Percentiles rank a stretch among this genome's conserved stretches.
Evolutionary conservation across 257 asterid species (phyloP).

Genomic region (Przewalskia tangutica): DNA sequence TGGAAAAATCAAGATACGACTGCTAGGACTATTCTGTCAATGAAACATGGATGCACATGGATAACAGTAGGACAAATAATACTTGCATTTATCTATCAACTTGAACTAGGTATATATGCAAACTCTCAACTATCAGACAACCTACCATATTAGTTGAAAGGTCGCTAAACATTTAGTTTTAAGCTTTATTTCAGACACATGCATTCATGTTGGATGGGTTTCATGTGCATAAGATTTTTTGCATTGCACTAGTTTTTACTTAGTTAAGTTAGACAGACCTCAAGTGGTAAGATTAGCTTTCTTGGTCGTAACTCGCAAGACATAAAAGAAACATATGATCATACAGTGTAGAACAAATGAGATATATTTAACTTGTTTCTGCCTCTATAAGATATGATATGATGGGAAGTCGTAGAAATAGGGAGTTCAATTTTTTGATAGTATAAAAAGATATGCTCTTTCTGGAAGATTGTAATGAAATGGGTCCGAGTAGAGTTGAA

Average conservation of each 20-base stretch:
- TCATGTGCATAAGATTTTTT: background rate
- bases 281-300: background rate
- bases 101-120: background rate
- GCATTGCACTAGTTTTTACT: background rate
- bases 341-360: background rate
- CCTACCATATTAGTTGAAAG: background rate
- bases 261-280: background rate
- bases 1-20: background rate
- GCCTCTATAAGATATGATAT: background rate
- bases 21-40: background rate
- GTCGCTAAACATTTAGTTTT: background rate
- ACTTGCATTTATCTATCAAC: background rate
- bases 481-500: background rate
- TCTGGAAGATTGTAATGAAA: background rate
- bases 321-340: background rate
- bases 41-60: background rate
- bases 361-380: background rate
- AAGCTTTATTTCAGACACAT: background rate
- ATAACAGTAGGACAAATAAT: background rate
- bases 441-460: background rate
- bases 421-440: background rate
- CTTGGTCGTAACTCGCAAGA: background rate
- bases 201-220: background rate
- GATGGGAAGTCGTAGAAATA: background rate
- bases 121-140: background rate